Evolutionary conservation across 257 asterid species (phyloP).

Genomic region (Ajuga chamaepitys): DNA sequence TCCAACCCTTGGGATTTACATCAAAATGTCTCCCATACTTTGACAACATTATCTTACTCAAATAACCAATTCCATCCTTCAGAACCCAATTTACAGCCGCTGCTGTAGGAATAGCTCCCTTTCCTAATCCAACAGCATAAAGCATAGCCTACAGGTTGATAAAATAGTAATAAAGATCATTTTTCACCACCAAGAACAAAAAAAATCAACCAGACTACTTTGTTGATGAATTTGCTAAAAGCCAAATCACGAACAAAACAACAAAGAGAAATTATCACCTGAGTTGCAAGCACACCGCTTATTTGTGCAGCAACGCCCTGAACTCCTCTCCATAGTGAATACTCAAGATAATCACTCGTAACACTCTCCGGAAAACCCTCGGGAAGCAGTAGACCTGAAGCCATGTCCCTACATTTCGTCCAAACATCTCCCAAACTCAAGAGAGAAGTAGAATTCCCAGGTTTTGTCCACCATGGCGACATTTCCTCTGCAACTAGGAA

Average conservation of each 20-base stretch:
- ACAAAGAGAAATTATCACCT: slow-evolving; percentile 33
- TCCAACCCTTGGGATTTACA: slow-evolving; percentile 96
- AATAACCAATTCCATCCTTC: slow-evolving; percentile 95
- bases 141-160: slow-evolving; percentile 66
- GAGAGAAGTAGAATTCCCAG: slow-evolving; percentile 19
- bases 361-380: slow-evolving; percentile 94
- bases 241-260: not conserved
- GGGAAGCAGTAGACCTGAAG: slow-evolving; percentile 56
- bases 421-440: slow-evolving; percentile 35
- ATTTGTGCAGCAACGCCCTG: slow-evolving; percentile 96
- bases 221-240: not conserved
- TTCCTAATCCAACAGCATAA: slow-evolving; percentile 95
- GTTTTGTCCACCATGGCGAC: slow-evolving; percentile 37
- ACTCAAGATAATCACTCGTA: slow-evolving; percentile 85
- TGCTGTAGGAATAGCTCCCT: slow-evolving; percentile 97
- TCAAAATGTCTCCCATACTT: slow-evolving; percentile 95
- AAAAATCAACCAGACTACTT: not conserved
- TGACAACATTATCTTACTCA: slow-evolving; percentile 84
- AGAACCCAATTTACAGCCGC: slow-evolving; percentile 98
- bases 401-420: slow-evolving; percentile 60
- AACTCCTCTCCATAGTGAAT: slow-evolving; percentile 96
- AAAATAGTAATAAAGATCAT: not conserved
- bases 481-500: slow-evolving; percentile 37
- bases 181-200: slow-evolving; percentile 3
- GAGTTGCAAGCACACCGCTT: slow-evolving; percentile 94